Percentiles rank a stretch among this genome's conserved stretches.
Evolutionary conservation across 768 basidiomycete genomes (phyloP).

Genomic region (Russula vinacea): DNA sequence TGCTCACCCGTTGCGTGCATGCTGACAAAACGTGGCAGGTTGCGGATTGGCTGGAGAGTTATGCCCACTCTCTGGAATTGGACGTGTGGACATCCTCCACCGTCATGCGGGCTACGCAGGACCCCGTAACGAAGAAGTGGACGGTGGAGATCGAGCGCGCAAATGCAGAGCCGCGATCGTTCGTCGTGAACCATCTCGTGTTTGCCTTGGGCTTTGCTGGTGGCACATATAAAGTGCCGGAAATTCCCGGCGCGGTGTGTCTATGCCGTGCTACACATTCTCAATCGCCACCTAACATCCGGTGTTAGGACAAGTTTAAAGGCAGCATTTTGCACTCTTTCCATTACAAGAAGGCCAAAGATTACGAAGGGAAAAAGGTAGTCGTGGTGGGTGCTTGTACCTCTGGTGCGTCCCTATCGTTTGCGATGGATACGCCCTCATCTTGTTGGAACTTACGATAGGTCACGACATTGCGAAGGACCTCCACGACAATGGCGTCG

Average conservation of each 20-base stretch:
- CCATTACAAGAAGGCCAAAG: constrained; percentile 34
- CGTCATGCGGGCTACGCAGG: constrained; percentile 24
- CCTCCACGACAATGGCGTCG: constrained; percentile 34
- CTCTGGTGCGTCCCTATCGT: constrained; percentile 21
- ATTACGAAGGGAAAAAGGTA: constrained; percentile 42
- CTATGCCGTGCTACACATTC: not conserved
- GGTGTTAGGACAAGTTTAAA: constrained; percentile 36
- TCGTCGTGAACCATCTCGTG: constrained; percentile 35
- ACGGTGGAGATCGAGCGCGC: constrained; percentile 26
- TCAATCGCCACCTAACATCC: not conserved
- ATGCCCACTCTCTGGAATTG: constrained; percentile 57
- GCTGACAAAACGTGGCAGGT: constrained; percentile 39
- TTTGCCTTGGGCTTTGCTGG: constrained; percentile 39
- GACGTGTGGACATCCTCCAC: constrained; percentile 56
- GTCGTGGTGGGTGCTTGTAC: constrained; percentile 42
- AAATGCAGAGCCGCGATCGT: constrained; percentile 13
- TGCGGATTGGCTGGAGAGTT: constrained; percentile 66
- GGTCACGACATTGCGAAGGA: constrained; percentile 39
- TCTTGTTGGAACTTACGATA: not conserved
- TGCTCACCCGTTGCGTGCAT: not conserved
- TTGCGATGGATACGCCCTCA: not conserved
- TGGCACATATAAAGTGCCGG: constrained; percentile 37
- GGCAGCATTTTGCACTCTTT: constrained; percentile 38
- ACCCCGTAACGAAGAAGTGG: constrained; percentile 29
- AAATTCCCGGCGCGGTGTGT: constrained; percentile 28